phyloP scores from a whole-genome alignment of 1,139 yeast genomes.

The Saccharomycopsis hybrid region DNA sequence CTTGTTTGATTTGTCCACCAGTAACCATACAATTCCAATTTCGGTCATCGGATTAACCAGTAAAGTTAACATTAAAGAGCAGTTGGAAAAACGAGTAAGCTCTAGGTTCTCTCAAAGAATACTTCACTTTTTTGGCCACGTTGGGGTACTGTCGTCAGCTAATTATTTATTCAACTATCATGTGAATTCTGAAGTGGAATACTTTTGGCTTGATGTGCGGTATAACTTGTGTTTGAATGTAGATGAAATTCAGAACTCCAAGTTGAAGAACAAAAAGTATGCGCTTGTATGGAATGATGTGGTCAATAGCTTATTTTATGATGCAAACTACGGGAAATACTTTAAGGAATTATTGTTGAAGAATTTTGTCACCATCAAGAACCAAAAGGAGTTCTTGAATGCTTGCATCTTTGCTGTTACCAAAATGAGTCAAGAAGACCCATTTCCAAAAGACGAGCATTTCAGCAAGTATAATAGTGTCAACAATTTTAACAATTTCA shows the following conservation, averaged over 20 bases:
- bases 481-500: conserved; percentile 11
- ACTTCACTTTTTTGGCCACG: conserved; percentile 50
- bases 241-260: conserved; percentile 22
- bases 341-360: conserved; percentile 35
- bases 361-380: conserved; percentile 55
- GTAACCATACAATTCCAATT: conserved; percentile 61
- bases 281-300: conserved; percentile 47
- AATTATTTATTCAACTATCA: conserved; percentile 26
- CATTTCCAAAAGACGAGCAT: conserved; percentile 33
- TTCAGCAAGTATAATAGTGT: conserved; percentile 28
- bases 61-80: conserved; percentile 68
- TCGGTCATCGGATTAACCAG: conserved; percentile 79
- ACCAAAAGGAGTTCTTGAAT: conserved; percentile 49
- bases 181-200: conserved; percentile 20
- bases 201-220: conserved; percentile 30
- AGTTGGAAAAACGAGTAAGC: conserved; percentile 83
- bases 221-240: conserved; percentile 27
- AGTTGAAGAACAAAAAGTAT: conserved; percentile 26
- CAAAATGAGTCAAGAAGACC: conserved; percentile 27
- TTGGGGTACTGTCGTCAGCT: conserved; percentile 9
- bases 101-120: conserved; percentile 83
- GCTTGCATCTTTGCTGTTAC: conserved; percentile 43
- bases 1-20: conserved; percentile 77
- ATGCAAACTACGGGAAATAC: conserved; percentile 25
- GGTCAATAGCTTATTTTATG: conserved; percentile 31